Percentiles rank a stretch among this genome's conserved stretches.
phyloP scores from a whole-genome alignment of 2,329 filamentous ascomycete species.

The Graphilbum ipis-grandicollis region DNA sequence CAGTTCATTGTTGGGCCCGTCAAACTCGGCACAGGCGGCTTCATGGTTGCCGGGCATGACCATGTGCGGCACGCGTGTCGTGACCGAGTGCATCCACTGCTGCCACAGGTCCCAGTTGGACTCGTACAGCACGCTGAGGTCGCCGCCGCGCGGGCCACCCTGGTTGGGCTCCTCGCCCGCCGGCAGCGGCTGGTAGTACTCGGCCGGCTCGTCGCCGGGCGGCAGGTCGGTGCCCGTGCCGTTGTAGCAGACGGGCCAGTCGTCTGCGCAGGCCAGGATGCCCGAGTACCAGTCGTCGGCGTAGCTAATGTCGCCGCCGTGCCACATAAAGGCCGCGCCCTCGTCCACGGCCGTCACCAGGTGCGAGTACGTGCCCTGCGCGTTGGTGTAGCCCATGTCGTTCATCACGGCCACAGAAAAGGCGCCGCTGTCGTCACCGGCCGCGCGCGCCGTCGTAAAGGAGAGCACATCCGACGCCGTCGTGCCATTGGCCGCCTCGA shows the following conservation, averaged over 20 bases:
- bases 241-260: slow-evolving; percentile 34
- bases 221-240: slow-evolving; percentile 24
- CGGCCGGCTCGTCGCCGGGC: slow-evolving; percentile 18
- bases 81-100: slow-evolving; percentile 25
- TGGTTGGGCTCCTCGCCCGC: slow-evolving; percentile 11
- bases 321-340: slow-evolving; percentile 29
- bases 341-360: slow-evolving; percentile 22
- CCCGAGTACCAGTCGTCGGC: slow-evolving; percentile 17
- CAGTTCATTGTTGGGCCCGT: slow-evolving; percentile 23
- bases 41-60: slow-evolving; percentile 31
- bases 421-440: slow-evolving; percentile 21
- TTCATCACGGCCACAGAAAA: slow-evolving; percentile 30
- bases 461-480: slow-evolving; percentile 25
- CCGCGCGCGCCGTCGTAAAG: slow-evolving; percentile 26
- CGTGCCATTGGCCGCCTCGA: slow-evolving; percentile 29
- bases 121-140: slow-evolving; percentile 18
- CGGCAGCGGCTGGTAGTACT: slow-evolving; percentile 26
- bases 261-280: slow-evolving; percentile 26
- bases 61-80: slow-evolving; percentile 28
- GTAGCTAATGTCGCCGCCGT: slow-evolving; percentile 32
- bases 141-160: neutral
- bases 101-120: slow-evolving; percentile 33
- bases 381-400: slow-evolving; percentile 37
- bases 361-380: no score
- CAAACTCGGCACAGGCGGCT: slow-evolving; percentile 28